Evolutionary conservation across 2,329 filamentous ascomycete genomes (phyloP).

Genomic region (Pseudovirgaria hyperparasitica): DNA sequence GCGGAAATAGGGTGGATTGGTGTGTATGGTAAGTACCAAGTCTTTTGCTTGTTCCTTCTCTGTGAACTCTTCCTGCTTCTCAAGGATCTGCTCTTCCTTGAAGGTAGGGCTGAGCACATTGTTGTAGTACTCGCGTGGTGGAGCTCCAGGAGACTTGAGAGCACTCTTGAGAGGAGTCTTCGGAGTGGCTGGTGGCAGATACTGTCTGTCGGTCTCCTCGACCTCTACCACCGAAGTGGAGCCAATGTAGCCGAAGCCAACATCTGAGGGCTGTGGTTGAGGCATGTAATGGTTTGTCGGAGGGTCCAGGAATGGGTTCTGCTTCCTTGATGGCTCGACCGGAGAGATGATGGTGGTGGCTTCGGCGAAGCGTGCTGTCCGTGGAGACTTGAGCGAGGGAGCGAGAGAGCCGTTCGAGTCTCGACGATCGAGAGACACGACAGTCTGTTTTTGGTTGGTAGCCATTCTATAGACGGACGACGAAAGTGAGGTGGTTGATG

Average conservation of each 20-base stretch:
- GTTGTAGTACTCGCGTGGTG: conserved; percentile 45
- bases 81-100: conserved; percentile 70
- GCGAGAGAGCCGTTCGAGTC: conserved; percentile 26
- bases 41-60: conserved; percentile 82
- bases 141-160: conserved; percentile 74
- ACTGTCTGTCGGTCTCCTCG: conserved; percentile 33
- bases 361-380: conserved; percentile 70
- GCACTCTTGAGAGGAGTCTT: conserved; percentile 80
- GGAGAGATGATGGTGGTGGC: conserved; percentile 70
- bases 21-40: conserved; percentile 51
- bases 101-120: conserved; percentile 89
- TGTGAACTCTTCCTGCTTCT: conserved; percentile 69
- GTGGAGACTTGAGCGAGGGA: conserved; percentile 46
- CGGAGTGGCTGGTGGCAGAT: conserved; percentile 47
- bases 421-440: conserved; percentile 28
- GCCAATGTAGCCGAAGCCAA: conserved; percentile 81
- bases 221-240: conserved; percentile 37
- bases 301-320: conserved; percentile 33
- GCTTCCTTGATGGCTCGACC: conserved; percentile 45
- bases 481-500: conserved; percentile 2
- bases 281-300: conserved; percentile 43
- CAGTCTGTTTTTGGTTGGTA: conserved; percentile 31
- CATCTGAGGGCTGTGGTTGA: conserved; percentile 65
- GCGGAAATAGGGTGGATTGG: conserved; percentile 3
- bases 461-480: conserved; percentile 25